These are phyloP conservation scores for Fistulifera solaris DNA, from an alignment of 108 stramenopile genomes.

Conservation along the genomic window DNA sequence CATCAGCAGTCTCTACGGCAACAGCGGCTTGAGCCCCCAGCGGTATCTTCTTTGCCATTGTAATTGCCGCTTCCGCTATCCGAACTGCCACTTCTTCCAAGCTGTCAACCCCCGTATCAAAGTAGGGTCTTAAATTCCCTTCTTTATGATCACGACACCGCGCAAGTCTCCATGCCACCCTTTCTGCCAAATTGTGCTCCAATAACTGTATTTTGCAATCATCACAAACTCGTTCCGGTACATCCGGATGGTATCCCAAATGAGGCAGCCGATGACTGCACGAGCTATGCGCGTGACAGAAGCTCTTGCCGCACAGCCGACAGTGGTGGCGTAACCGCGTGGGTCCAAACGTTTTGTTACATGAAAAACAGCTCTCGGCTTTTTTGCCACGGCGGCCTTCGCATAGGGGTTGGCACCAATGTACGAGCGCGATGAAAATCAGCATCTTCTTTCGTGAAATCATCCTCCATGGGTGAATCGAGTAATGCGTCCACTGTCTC, in stretches of 20 bases:
- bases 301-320: slow-evolving; percentile 80
- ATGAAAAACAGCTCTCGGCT: slow-evolving; percentile 51
- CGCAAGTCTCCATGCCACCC: slow-evolving; percentile 77
- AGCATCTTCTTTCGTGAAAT: slow-evolving; percentile 8
- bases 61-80: slow-evolving; percentile 56
- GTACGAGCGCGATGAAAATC: slow-evolving; percentile 58
- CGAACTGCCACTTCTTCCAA: slow-evolving; percentile 60
- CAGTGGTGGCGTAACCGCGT: slow-evolving; percentile 89
- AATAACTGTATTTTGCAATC: slow-evolving; percentile 61
- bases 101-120: slow-evolving; percentile 75
- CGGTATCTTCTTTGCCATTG: slow-evolving; percentile 67
- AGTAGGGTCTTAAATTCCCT: slow-evolving; percentile 63
- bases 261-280: slow-evolving; percentile 63
- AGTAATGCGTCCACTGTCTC: slow-evolving; percentile 3
- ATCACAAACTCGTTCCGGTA: slow-evolving; percentile 80
- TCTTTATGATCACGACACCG: slow-evolving; percentile 60
- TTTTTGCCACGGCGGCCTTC: slow-evolving; percentile 59
- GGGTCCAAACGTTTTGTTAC: slow-evolving; percentile 70
- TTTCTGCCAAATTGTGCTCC: slow-evolving; percentile 72
- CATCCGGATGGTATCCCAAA: slow-evolving; percentile 70
- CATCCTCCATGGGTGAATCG: not conserved
- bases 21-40: slow-evolving; percentile 82
- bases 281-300: slow-evolving; percentile 61
- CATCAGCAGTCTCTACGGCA: slow-evolving; percentile 88
- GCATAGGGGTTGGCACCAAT: slow-evolving; percentile 52